Conservation (phyloP, 1,284 basidiomycete genomes). For the Thelephora terrestris region DNA sequence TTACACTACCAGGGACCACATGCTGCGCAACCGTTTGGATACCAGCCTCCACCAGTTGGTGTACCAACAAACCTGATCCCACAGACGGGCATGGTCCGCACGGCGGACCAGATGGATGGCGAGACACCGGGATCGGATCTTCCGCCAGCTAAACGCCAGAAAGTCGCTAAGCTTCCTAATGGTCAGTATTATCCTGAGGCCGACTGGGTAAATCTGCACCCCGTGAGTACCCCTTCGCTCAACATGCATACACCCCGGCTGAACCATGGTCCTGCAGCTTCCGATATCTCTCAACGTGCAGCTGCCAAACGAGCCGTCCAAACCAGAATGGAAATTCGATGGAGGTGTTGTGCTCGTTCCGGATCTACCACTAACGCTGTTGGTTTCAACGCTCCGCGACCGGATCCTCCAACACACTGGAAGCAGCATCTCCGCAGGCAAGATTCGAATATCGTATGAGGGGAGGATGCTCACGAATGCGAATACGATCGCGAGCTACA, state of each 20-base stretch:
- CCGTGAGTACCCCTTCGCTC: conserved; percentile 36
- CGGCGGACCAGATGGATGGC: conserved; percentile 73
- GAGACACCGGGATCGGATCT: conserved; percentile 37
- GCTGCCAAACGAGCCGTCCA: conserved; percentile 68
- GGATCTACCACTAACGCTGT: conserved; percentile 71
- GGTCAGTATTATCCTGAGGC: conserved; percentile 73
- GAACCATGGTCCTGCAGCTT: conserved; percentile 34
- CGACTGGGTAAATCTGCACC: conserved; percentile 85
- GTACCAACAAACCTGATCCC: conserved; percentile 19
- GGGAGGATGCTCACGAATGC: conserved; percentile 82
- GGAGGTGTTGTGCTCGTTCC: conserved; percentile 67
- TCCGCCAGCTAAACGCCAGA: conserved; percentile 75
- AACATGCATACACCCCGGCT: neutral
- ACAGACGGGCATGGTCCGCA: conserved; percentile 57
- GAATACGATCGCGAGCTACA: conserved; percentile 76
- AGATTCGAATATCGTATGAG: conserved; percentile 67
- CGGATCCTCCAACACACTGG: conserved; percentile 71
- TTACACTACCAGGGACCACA: conserved; percentile 73
- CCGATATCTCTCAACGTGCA: conserved; percentile 79
- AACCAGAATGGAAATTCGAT: conserved; percentile 88
- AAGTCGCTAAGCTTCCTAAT: conserved; percentile 71
- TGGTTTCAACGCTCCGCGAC: conserved; percentile 83
- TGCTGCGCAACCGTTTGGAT: conserved; percentile 67
- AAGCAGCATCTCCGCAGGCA: conserved; percentile 66
- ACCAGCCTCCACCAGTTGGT: conserved; percentile 45